Conservation (phyloP, 805 yeast genomes). For the Hanseniaspora singularis region DNA sequence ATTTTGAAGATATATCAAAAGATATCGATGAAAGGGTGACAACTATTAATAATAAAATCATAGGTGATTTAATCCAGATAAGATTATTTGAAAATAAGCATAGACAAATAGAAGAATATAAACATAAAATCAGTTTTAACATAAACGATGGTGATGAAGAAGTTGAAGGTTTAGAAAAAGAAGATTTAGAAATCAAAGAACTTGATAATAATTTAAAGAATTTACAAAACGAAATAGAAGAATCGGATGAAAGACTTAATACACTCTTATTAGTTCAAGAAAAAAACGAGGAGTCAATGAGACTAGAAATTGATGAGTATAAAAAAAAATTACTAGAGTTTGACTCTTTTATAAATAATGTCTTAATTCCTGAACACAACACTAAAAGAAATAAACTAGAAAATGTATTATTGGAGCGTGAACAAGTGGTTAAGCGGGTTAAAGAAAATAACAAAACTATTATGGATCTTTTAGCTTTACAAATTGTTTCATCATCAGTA, state of each 20-base stretch:
- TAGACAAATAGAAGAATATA: slow-evolving; percentile 1
- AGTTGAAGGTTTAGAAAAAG: background rate
- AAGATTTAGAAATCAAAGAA: background rate
- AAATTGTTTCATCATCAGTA: too few species aligned
- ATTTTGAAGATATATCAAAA: slow-evolving; percentile 10
- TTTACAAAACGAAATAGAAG: slow-evolving; percentile 28
- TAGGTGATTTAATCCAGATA: slow-evolving; percentile 5
- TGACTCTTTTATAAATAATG: too few species aligned
- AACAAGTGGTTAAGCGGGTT: too few species aligned
- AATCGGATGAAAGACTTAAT: slow-evolving; percentile 15
- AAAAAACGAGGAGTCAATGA: slow-evolving; percentile 17
- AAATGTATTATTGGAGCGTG: too few species aligned
- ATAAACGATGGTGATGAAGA: slow-evolving; percentile 1
- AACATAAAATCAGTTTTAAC: background rate
- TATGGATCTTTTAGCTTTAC: too few species aligned
- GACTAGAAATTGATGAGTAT: slow-evolving; percentile 15
- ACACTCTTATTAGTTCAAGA: slow-evolving; percentile 18
- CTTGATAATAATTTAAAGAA: slow-evolving; percentile 29
- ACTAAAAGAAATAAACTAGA: too few species aligned
- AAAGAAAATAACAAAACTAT: too few species aligned
- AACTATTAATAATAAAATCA: slow-evolving; percentile 5
- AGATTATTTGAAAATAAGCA: slow-evolving; percentile 8
- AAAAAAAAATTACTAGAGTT: slow-evolving; percentile 1
- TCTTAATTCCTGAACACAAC: too few species aligned
- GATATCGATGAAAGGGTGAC: slow-evolving; percentile 12